Conservation (phyloP, 208 protist species). For the Trypanosoma avium region DNA sequence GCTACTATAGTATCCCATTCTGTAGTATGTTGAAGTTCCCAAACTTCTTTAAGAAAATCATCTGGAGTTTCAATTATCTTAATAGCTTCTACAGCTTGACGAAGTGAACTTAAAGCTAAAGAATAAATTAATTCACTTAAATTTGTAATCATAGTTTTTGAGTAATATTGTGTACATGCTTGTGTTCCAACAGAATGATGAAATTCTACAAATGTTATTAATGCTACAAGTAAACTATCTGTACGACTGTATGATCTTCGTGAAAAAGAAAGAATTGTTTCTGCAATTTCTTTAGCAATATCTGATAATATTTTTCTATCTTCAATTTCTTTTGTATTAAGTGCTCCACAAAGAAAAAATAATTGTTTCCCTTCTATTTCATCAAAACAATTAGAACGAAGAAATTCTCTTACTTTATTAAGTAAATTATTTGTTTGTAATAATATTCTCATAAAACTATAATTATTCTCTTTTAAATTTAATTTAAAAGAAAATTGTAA, state of each 20-base stretch:
- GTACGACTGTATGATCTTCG: constrained; percentile 45
- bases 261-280: constrained; percentile 42
- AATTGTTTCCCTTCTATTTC: constrained; percentile 48
- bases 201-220: constrained; percentile 63
- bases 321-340: constrained; percentile 25
- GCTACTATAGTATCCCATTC: constrained; percentile 57
- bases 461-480: constrained; percentile 1
- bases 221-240: constrained; percentile 31
- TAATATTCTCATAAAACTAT: constrained; percentile 17
- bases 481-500: constrained; percentile 20
- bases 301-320: constrained; percentile 26
- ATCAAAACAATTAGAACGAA: constrained; percentile 33
- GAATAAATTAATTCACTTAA: constrained; percentile 29
- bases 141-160: constrained; percentile 7
- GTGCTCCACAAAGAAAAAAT: constrained; percentile 68
- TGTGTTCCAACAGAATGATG: constrained; percentile 49
- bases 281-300: constrained; percentile 30
- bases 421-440: constrained; percentile 12
- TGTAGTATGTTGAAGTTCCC: constrained; percentile 36
- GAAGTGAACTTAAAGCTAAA: constrained; percentile 24
- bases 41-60: constrained; percentile 18
- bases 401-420: constrained; percentile 35
- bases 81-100: constrained; percentile 8
- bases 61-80: constrained; percentile 21
- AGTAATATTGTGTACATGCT: constrained; percentile 26